phyloP scores from a whole-genome alignment of 2,329 filamentous ascomycete species.

The Phymatotrichopsis omnivora region DNA sequence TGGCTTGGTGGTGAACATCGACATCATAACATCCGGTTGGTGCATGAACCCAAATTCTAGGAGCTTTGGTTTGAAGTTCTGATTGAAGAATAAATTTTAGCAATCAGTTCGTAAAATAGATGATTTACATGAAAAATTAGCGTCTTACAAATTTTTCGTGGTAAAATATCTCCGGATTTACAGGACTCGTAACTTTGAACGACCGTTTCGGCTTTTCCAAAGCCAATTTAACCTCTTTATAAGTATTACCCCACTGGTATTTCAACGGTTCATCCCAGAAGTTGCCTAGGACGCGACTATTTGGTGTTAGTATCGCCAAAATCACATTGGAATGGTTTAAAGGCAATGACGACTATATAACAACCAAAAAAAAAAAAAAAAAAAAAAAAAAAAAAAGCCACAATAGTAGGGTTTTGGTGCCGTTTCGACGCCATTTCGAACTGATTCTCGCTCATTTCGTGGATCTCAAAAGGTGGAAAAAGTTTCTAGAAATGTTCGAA shows the following conservation, averaged over 20 bases:
- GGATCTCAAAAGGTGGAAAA: no score
- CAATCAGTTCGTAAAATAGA: no score
- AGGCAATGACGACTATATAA: not conserved
- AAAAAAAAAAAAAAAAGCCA: not conserved
- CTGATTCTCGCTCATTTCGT: no score
- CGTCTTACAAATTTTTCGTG: constrained; percentile 19
- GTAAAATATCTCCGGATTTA: constrained; percentile 12
- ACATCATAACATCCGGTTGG: constrained; percentile 47
- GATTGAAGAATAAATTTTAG: constrained; percentile 7
- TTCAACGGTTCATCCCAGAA: constrained; percentile 6
- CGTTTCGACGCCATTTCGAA: no score
- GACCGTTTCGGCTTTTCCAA: constrained; percentile 1
- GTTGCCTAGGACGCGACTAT: constrained; percentile 7
- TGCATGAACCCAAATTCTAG: constrained; percentile 55
- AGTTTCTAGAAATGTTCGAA: no score
- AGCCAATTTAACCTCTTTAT: not conserved
- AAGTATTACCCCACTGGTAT: constrained; percentile 10
- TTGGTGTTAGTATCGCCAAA: constrained; percentile 3
- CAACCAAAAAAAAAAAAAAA: not conserved
- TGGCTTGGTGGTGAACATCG: constrained; percentile 42
- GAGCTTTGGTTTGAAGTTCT: constrained; percentile 39
- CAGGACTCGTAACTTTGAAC: constrained; percentile 6
- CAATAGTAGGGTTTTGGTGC: no score
- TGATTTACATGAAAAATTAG: no score
- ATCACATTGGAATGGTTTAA: not conserved